Evolutionary conservation across 2,329 filamentous ascomycete genomes (phyloP).

Genomic region (Fusarium neocosmosporiellum): DNA sequence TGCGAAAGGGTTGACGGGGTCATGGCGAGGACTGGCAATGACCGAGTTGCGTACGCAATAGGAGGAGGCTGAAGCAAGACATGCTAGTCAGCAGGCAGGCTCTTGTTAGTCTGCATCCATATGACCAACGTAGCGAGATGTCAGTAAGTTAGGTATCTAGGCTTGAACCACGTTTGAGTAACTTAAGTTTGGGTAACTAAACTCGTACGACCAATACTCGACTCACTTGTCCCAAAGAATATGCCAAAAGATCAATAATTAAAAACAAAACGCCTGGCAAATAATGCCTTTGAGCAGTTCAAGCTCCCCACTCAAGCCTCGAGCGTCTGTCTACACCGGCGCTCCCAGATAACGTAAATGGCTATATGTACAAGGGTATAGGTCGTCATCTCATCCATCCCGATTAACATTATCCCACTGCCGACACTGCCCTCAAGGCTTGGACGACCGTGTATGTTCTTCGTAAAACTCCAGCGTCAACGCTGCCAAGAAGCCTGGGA

Average conservation of each 20-base stretch:
- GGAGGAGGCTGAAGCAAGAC: neutral
- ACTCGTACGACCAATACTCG: neutral
- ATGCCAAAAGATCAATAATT: neutral
- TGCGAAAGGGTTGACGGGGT: neutral
- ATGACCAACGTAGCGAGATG: neutral
- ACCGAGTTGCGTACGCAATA: neutral
- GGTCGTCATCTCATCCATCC: conserved; percentile 38
- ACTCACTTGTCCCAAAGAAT: neutral
- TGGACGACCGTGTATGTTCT: conserved; percentile 56
- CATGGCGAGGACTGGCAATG: no score
- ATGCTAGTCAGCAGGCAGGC: neutral
- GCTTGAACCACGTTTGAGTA: neutral
- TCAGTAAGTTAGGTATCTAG: neutral
- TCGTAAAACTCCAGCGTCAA: conserved; percentile 95
- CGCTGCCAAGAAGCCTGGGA: conserved; percentile 91
- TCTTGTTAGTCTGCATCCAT: no score
- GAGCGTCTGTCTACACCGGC: neutral
- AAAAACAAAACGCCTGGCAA: neutral
- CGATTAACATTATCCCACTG: neutral
- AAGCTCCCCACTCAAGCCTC: neutral
- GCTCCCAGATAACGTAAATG: conserved; percentile 12
- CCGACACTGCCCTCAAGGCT: conserved; percentile 10
- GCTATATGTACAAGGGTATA: conserved; percentile 40
- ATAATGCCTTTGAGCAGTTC: neutral
- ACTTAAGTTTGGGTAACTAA: neutral